Evolutionary conservation across 176 grass and related monocot genomes (phyloP).

Genomic region (Urochloa ruziziensis): DNA sequence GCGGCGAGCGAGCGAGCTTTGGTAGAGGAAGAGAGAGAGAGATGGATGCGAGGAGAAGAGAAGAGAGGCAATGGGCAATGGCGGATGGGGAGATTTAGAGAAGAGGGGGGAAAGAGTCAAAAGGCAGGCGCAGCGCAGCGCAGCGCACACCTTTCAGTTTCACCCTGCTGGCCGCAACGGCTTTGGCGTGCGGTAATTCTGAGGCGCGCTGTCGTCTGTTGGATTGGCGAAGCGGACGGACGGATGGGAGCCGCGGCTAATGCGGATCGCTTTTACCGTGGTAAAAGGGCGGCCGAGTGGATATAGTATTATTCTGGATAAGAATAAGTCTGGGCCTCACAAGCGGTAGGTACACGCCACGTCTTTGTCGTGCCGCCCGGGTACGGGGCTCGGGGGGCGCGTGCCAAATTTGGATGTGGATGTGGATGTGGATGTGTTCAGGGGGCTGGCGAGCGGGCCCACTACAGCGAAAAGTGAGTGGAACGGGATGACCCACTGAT

Average conservation of each 20-base stretch:
- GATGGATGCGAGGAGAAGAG: neutral
- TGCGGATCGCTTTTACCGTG: neutral
- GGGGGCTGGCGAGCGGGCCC: neutral
- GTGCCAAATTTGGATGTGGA: too few species aligned
- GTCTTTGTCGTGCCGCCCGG: neutral
- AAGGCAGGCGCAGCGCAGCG: neutral
- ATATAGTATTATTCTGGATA: conserved; percentile 44
- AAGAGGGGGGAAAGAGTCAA: neutral
- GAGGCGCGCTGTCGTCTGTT: accelerated
- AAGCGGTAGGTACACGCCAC: conserved; percentile 12
- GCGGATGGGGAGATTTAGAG: conserved; percentile 18
- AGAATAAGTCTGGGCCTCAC: conserved; percentile 8
- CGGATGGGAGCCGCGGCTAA: neutral
- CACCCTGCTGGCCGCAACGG: neutral
- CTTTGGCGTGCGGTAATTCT: conserved; percentile 17
- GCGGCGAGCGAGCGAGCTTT: neutral
- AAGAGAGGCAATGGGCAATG: neutral
- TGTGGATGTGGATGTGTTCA: neutral
- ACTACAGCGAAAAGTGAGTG: neutral
- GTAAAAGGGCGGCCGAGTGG: conserved; percentile 19
- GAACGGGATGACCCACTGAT: neutral
- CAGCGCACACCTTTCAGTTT: neutral
- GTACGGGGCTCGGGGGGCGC: neutral
- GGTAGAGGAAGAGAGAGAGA: neutral
- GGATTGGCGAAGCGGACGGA: neutral